A percentile compares a stretch with the other conserved stretches of the same genome.
These are phyloP conservation scores for Mortierella polycephala DNA, from an alignment of 371 early-diverging fungal species.

Conservation along the genomic window DNA sequence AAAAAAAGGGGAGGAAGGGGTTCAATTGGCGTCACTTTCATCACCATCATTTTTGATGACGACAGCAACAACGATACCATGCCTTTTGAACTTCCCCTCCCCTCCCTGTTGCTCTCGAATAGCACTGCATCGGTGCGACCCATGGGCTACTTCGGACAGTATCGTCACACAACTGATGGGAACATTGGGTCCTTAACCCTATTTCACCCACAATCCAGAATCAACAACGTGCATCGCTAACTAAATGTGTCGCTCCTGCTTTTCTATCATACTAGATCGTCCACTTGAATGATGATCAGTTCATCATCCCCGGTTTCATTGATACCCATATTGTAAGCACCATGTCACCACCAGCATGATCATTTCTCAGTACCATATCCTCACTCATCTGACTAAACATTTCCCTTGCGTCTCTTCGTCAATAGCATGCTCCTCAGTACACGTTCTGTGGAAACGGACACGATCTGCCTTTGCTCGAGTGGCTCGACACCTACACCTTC, in stretches of 20 bases:
- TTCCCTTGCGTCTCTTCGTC: slow-evolving; percentile 6
- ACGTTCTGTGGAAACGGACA: slow-evolving; percentile 87
- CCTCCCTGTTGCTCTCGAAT: no score
- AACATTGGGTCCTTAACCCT: slow-evolving; percentile 21
- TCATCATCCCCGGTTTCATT: slow-evolving; percentile 88
- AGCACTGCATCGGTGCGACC: no score
- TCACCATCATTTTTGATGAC: no score
- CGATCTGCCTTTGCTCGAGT: slow-evolving; percentile 89
- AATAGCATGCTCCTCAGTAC: slow-evolving; percentile 94
- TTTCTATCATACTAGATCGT: slow-evolving; percentile 53
- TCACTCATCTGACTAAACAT: neutral
- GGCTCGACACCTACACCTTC: slow-evolving; percentile 90
- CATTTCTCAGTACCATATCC: no score
- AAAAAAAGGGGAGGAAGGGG: neutral
- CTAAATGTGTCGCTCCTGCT: neutral
- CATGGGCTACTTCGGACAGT: neutral
- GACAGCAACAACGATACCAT: no score
- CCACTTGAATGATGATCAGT: slow-evolving; percentile 64
- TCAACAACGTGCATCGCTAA: neutral
- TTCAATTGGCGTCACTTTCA: no score
- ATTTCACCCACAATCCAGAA: slow-evolving; percentile 28
- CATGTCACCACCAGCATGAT: neutral
- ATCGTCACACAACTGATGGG: neutral
- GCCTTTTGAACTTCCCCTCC: no score
- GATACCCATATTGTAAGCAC: slow-evolving; percentile 82